Evolutionary conservation across 257 asterid genomes (phyloP).

Genomic region (Fraxinus excelsior): DNA sequence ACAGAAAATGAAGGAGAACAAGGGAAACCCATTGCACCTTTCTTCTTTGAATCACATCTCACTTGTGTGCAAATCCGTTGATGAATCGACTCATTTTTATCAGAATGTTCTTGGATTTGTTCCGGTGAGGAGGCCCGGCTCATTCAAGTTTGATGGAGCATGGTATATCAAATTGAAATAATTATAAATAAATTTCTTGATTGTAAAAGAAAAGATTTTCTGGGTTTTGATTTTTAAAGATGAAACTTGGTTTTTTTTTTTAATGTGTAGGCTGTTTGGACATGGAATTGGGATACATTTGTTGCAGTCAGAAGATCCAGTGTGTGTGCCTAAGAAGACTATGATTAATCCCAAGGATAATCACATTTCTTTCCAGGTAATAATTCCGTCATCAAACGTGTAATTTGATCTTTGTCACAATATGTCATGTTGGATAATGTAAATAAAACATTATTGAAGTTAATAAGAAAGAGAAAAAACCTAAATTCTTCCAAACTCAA

Average conservation of each 20-base stretch:
- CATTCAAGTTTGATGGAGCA: constrained; percentile 83
- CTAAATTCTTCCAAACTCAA: neutral
- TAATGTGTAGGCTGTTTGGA: constrained; percentile 69
- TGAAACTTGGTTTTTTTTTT: neutral
- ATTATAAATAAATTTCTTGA: neutral
- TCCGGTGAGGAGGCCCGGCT: constrained; percentile 89
- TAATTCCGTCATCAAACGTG: neutral
- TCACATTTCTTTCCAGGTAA: constrained; percentile 96
- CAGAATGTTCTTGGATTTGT: constrained; percentile 80
- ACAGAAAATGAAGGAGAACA: constrained; percentile 53
- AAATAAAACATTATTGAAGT: neutral
- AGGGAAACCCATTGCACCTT: constrained; percentile 69
- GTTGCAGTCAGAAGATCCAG: constrained; percentile 78
- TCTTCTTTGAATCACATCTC: constrained; percentile 91
- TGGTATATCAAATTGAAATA: constrained; percentile 46
- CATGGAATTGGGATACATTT: constrained; percentile 94
- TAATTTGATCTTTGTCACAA: neutral
- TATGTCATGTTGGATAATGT: neutral
- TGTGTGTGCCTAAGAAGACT: constrained; percentile 60
- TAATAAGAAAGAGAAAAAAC: neutral
- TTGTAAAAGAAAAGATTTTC: neutral
- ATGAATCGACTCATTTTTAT: constrained; percentile 74
- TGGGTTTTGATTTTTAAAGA: neutral
- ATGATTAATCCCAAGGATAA: constrained; percentile 88
- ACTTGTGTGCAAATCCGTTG: constrained; percentile 76